These are phyloP conservation scores for Salvia splendens DNA, from an alignment of 257 asterid genomes.

Conservation along the genomic window DNA sequence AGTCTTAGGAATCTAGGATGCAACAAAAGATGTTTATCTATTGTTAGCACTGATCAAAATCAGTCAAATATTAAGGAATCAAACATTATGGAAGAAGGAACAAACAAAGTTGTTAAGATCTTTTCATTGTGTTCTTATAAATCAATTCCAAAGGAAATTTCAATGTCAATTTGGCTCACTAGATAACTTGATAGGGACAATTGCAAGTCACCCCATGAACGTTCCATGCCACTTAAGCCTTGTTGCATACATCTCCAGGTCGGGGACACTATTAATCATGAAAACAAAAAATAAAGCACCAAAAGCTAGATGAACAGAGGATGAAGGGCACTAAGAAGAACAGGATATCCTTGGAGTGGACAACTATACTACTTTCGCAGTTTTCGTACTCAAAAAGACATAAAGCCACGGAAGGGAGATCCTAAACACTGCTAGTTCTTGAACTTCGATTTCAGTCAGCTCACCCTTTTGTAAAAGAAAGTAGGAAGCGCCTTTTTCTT, in stretches of 20 bases:
- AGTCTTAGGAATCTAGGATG: too few relatives aligned
- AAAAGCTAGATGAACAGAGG: neutral
- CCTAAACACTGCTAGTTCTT: neutral
- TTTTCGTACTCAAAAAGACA: neutral
- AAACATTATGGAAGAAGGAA: constrained; percentile 7
- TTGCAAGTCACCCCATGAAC: neutral
- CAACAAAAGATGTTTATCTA: neutral
- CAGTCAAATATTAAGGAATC: neutral
- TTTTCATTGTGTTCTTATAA: neutral
- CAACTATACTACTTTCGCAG: too few relatives aligned
- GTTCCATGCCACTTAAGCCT: neutral
- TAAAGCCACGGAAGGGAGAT: neutral
- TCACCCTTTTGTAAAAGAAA: neutral
- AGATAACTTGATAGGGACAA: neutral
- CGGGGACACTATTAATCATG: neutral
- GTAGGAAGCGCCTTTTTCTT: neutral
- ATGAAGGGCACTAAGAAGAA: neutral
- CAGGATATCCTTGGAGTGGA: neutral
- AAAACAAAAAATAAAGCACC: neutral
- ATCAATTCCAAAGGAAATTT: neutral
- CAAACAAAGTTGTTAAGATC: neutral
- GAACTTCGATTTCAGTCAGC: neutral
- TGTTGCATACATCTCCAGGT: neutral
- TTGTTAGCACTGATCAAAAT: neutral
- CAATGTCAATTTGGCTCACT: neutral